A percentile compares a stretch with the other conserved stretches of the same genome.
Conservation (phyloP, 2,329 filamentous ascomycete genomes). For the Beauveria caledonica region DNA sequence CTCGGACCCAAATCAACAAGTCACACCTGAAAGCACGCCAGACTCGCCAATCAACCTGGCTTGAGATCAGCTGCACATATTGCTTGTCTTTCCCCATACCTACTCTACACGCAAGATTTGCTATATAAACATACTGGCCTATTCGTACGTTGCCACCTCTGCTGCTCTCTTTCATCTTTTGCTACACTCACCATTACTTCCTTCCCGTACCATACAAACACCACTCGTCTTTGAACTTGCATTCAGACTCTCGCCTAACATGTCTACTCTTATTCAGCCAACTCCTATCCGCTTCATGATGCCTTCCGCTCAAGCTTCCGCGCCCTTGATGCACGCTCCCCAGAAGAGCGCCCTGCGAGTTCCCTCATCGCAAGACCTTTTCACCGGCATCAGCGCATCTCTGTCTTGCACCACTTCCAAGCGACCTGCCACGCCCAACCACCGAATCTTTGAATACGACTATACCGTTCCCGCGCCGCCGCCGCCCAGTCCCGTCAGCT, state of each 20-base stretch:
- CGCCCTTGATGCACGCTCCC: constrained; percentile 37
- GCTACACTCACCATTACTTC: background rate
- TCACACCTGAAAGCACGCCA: background rate
- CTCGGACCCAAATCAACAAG: constrained; percentile 8
- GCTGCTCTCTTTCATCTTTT: background rate
- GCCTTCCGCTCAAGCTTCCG: constrained; percentile 24
- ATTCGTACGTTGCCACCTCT: background rate
- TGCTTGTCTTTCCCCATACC: background rate
- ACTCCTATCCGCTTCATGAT: constrained; percentile 19
- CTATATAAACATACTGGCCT: background rate
- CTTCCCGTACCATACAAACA: background rate
- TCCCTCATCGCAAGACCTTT: constrained; percentile 41
- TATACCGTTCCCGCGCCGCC: constrained; percentile 58
- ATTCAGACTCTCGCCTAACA: background rate
- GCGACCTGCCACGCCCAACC: constrained; percentile 38
- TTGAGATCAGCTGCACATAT: background rate
- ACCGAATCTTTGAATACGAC: constrained; percentile 47
- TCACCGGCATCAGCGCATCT: constrained; percentile 44
- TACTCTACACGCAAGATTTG: background rate
- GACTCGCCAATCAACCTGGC: background rate
- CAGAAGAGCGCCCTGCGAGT: constrained; percentile 37
- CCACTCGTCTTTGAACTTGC: background rate
- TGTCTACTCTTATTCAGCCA: constrained; percentile 6
- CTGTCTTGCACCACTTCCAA: constrained; percentile 35
- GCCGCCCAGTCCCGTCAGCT: constrained; percentile 56